Percentiles rank a stretch among this genome's conserved stretches.
phyloP scores from a whole-genome alignment of 2,329 filamentous ascomycete genomes.

The Diaporthe velutina region DNA sequence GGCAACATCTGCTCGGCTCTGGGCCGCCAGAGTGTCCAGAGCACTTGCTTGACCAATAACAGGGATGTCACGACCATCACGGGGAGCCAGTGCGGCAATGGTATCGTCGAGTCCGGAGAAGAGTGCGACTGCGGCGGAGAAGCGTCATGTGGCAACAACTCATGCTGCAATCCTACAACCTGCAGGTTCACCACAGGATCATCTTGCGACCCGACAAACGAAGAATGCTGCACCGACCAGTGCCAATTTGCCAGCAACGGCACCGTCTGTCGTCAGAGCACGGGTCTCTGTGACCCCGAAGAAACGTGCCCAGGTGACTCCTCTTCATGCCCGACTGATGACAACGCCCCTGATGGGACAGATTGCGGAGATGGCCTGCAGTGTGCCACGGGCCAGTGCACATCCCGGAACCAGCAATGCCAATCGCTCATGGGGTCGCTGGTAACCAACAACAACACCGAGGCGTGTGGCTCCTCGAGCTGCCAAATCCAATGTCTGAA shows the following conservation, averaged over 20 bases:
- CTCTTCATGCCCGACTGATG: conserved; percentile 81
- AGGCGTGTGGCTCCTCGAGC: conserved; percentile 79
- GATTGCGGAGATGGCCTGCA: conserved; percentile 80
- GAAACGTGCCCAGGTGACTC: conserved; percentile 84
- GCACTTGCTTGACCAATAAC: conserved; percentile 86
- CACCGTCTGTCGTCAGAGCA: conserved; percentile 84
- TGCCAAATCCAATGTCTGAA: conserved; percentile 86
- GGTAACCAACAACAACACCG: conserved; percentile 80
- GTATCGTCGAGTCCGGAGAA: conserved; percentile 94
- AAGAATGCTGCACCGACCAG: conserved; percentile 79
- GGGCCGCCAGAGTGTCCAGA: conserved; percentile 80
- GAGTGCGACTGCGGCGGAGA: conserved; percentile 95
- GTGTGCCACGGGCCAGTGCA: conserved; percentile 95
- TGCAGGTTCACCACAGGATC: conserved; percentile 85
- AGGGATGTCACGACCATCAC: conserved; percentile 84
- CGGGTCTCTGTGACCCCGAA: conserved; percentile 84
- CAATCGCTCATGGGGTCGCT: conserved; percentile 83
- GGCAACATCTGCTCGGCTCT: conserved; percentile 95
- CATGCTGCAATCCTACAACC: conserved; percentile 86
- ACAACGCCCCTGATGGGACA: conserved; percentile 76
- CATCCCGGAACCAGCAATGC: conserved; percentile 91
- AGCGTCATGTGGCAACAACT: conserved; percentile 77
- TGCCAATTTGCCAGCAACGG: conserved; percentile 77
- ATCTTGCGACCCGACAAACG: conserved; percentile 84
- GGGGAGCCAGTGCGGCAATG: conserved; percentile 92